Base-by-base conservation (phyloP, 2,329 filamentous ascomycete species). In the Sporothrix luriei region DNA sequence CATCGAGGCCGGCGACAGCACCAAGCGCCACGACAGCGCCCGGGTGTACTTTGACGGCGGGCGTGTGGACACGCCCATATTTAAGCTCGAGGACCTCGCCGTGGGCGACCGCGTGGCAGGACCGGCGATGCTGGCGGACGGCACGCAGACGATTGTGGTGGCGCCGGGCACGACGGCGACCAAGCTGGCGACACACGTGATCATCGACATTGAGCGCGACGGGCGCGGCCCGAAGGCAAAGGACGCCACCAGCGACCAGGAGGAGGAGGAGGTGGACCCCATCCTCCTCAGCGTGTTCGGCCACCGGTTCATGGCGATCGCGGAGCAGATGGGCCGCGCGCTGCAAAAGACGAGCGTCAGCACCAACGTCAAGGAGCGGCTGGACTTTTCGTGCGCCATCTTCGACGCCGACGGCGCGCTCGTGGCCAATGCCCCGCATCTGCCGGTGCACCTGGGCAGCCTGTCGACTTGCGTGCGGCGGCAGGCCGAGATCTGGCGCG, bases 91-190 rank as follows among this genome's bases (percentile, higher is more conserved):
- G 72, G 86, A 92, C 71, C 82, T 97, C 13, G 81, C 83, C 1
- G 83, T 92, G 6, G 92, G 93, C 2, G 88, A 93, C 71, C 86
- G 88, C 24, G 83, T 97, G 68, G 82, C 84, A 64, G 94, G 94
- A 0, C 94, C 94, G 0, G 93, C 93, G 0, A 92, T 97, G 79
- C 85, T 97, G 70, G 92, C 92, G 2, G 94, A 94, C 76, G 90
- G 90, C 10, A 94, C 91, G 0, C 94, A 97, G 79, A 98, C 94
- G 0, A 95, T 98, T 72, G 92, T 97, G 0, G 89, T 97, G 2
- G 91, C 92, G 0, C 94, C 94, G 0, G 87, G 86, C 40, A 87
- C 93, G 2, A 87, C 88, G 26, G 94, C 94, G 0, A 80, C 93
- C 29, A 84, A 97, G 43, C 88, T 97, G 21, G 85, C 92, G 72